Base-by-base conservation (phyloP, 1,284 basidiomycete species). In the Phylloboletellus chloephorus region DNA sequence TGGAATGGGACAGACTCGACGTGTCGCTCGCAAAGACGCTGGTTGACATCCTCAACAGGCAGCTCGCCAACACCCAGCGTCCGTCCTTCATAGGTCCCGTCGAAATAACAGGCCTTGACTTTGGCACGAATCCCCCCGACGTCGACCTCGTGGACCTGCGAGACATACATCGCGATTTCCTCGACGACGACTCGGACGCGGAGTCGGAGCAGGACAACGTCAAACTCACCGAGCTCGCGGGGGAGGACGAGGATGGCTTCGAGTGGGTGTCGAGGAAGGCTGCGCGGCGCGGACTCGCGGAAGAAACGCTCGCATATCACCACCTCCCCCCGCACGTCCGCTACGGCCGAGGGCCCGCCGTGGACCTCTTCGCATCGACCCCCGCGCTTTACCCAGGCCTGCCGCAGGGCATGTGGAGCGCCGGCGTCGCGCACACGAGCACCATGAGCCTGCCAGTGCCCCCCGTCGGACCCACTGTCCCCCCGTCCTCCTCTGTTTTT, bases 11-110 rank as follows among this genome's bases (percentile, higher is more conserved):
- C 57, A 78, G 76, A 54, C 71, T 88, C 47, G 82, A 90, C 62
- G 65, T 73, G 7, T 73, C 80, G 3, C 75, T 98, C 8, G 76
- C 91, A 7, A 67, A 70, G 5, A 74, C 73, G 8, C 75, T 97
- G 39, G 77, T 95, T 41, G 72, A 79, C 22, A 65, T 83, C 33
- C 80, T 99, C 56, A 95, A 97, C 66, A 68, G 71, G 45, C 84
- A 90, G 34, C 82, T 98, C 13, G 60, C 74, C 4, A 73, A 67
- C 30, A 78, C 84, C 6, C 64, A 76, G 24, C 70, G 88, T 4
- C 96, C 96, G 0, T 91, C 89, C 5, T 98, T 95, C 64, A 85
- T 99, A 34, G 95, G 95, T 0, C 91, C 92, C 11, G 78, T 98
- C 44, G 77, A 82, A 46, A 79, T 98, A 44, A 83, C 82, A 4